Evolutionary conservation across 2,329 filamentous ascomycete species (phyloP).

Genomic region (Fusarium subtropicale): DNA sequence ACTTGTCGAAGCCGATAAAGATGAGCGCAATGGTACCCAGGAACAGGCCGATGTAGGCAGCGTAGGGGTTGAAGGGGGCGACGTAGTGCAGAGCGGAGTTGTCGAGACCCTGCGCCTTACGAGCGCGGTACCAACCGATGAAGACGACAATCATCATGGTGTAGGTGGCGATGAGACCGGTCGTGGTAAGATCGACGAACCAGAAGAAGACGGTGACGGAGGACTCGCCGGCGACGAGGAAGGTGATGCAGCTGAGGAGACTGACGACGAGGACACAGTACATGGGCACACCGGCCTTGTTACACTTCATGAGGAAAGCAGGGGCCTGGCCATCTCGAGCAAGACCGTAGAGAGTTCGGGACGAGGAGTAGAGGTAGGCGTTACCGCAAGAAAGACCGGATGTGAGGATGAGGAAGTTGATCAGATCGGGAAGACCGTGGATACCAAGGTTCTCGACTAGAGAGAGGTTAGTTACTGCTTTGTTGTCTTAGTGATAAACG

Average conservation of each 20-base stretch:
- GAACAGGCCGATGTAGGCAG: conserved; percentile 61
- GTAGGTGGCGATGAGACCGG: conserved; percentile 69
- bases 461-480: conserved; percentile 8
- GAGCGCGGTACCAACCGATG: conserved; percentile 60
- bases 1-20: conserved; percentile 68
- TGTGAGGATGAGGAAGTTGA: conserved; percentile 73
- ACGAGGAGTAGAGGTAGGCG: conserved; percentile 61
- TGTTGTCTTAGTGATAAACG: accelerated
- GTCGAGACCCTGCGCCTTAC: conserved; percentile 60
- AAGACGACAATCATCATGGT: conserved; percentile 56
- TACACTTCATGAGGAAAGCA: conserved; percentile 66
- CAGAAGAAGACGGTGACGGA: conserved; percentile 63
- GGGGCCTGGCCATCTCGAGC: conserved; percentile 60
- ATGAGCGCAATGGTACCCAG: conserved; percentile 62
- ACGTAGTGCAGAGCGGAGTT: conserved; percentile 62
- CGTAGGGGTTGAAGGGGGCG: conserved; percentile 63
- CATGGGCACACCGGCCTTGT: conserved; percentile 68
- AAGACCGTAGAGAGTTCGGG: conserved; percentile 61
- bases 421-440: conserved; percentile 62
- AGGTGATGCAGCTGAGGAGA: conserved; percentile 61
- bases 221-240: conserved; percentile 61
- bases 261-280: conserved; percentile 63
- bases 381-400: conserved; percentile 58
- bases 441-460: conserved; percentile 63
- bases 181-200: conserved; percentile 67